These are phyloP conservation scores for Clarireedia sp. DNA, from an alignment of 2,329 filamentous ascomycete species.

Conservation along the genomic window DNA sequence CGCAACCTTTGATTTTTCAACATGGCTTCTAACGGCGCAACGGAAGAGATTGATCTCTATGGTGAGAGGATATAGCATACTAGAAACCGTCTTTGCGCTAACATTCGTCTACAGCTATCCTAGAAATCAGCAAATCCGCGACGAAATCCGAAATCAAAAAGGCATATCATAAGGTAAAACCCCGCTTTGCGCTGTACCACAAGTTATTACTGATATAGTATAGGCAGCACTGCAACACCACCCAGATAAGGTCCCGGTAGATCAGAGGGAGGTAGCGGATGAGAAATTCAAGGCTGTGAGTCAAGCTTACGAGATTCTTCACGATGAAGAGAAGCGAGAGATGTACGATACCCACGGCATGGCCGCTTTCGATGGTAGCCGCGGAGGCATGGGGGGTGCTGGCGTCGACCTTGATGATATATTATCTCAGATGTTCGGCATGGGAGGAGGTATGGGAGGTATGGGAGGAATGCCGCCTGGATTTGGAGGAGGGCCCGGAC, in stretches of 20 bases:
- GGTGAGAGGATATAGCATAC: constrained; percentile 34
- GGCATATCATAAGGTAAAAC: constrained; percentile 80
- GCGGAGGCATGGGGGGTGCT: constrained; percentile 50
- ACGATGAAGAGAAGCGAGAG: constrained; percentile 86
- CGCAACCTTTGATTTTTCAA: constrained; percentile 8
- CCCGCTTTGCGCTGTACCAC: constrained; percentile 9
- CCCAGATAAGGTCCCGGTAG: constrained; percentile 89
- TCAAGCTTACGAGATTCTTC: constrained; percentile 95
- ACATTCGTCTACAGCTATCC: constrained; percentile 55
- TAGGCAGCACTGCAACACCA: constrained; percentile 83
- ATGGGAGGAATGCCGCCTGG: constrained; percentile 34
- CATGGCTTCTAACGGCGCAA: constrained; percentile 26
- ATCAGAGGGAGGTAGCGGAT: constrained; percentile 77
- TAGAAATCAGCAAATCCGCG: constrained; percentile 66
- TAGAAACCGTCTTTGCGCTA: background rate
- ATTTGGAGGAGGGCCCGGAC: constrained; percentile 33
- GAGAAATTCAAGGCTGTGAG: constrained; percentile 87
- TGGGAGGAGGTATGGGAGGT: constrained; percentile 39
- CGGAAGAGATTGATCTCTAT: constrained; percentile 50
- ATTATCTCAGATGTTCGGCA: constrained; percentile 83
- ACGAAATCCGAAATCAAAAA: constrained; percentile 82
- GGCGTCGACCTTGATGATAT: constrained; percentile 87
- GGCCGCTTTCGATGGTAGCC: constrained; percentile 79
- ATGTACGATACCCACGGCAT: constrained; percentile 93
- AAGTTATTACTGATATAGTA: constrained; percentile 17